A percentile compares a stretch with the other conserved stretches of the same genome.
These are phyloP conservation scores for Fusarium foetens DNA, from an alignment of 2,329 filamentous ascomycete species.

Conservation along the genomic window DNA sequence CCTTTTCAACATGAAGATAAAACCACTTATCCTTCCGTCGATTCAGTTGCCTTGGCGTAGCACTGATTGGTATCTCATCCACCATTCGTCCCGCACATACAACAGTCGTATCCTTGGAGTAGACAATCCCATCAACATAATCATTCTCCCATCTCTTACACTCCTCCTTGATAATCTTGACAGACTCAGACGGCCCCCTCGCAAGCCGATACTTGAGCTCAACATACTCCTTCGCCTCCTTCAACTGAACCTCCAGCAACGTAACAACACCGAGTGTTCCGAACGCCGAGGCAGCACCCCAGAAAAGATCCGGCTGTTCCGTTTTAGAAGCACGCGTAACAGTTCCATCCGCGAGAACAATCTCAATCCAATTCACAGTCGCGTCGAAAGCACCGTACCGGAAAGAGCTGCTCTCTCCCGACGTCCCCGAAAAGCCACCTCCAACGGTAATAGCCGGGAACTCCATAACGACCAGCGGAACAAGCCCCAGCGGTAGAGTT, in stretches of 20 bases:
- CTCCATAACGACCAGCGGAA: slow-evolving; percentile 76
- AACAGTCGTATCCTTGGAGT: slow-evolving; percentile 63
- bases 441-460: slow-evolving; percentile 78
- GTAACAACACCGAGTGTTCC: slow-evolving; percentile 76
- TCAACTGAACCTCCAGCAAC: slow-evolving; percentile 68
- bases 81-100: slow-evolving; percentile 70
- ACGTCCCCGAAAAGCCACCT: slow-evolving; percentile 72
- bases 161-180: slow-evolving; percentile 58
- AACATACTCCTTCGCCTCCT: slow-evolving; percentile 65
- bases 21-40: slow-evolving; percentile 75
- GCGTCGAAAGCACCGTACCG: slow-evolving; percentile 73
- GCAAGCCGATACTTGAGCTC: slow-evolving; percentile 66
- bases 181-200: slow-evolving; percentile 52
- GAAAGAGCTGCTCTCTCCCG: slow-evolving; percentile 75
- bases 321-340: slow-evolving; percentile 64
- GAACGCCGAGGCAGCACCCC: slow-evolving; percentile 71
- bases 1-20: slow-evolving; percentile 72
- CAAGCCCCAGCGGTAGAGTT: slow-evolving; percentile 64
- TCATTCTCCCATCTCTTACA: slow-evolving; percentile 58
- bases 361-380: slow-evolving; percentile 70
- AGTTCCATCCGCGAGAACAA: slow-evolving; percentile 71
- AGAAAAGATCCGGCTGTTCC: slow-evolving; percentile 69
- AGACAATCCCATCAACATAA: slow-evolving; percentile 77
- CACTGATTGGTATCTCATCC: slow-evolving; percentile 54
- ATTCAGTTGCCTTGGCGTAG: slow-evolving; percentile 60